A percentile compares a stretch with the other conserved stretches of the same genome.
These are phyloP conservation scores for Oryza rufipogon DNA, from an alignment of 176 grass and related monocot genomes.

Conservation along the genomic window DNA sequence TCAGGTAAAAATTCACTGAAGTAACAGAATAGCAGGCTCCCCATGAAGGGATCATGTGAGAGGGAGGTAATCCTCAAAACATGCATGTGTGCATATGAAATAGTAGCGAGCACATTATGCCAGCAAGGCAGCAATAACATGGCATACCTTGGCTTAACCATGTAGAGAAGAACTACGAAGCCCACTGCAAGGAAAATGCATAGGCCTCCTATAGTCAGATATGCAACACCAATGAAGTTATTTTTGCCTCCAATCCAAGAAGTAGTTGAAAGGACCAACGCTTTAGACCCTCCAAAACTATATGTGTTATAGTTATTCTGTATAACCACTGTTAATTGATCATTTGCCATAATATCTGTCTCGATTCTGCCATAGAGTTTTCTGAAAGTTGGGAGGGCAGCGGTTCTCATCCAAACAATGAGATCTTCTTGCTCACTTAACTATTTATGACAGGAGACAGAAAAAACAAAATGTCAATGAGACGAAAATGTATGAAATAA, in stretches of 20 bases:
- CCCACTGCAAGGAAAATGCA: constrained; percentile 70
- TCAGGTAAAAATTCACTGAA: background rate
- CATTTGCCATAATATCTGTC: constrained; percentile 65
- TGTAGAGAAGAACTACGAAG: constrained; percentile 74
- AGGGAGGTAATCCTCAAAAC: constrained; percentile 17
- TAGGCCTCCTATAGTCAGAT: constrained; percentile 67
- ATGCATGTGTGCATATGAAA: constrained; percentile 16
- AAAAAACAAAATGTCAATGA: background rate
- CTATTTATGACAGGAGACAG: constrained; percentile 38
- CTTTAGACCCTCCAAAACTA: constrained; percentile 85
- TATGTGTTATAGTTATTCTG: constrained; percentile 97
- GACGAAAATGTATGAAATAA: constrained; percentile 14
- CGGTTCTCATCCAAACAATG: constrained; percentile 98
- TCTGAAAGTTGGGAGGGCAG: constrained; percentile 86
- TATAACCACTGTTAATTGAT: constrained; percentile 76
- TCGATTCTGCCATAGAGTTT: constrained; percentile 96
- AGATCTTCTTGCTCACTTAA: constrained; percentile 96
- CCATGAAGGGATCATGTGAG: background rate
- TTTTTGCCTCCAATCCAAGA: constrained; percentile 97
- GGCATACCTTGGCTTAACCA: constrained; percentile 85
- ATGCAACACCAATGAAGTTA: constrained; percentile 80
- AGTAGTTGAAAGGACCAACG: constrained; percentile 79
- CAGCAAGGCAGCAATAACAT: background rate
- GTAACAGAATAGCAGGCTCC: constrained; percentile 7
- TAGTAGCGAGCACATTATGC: background rate